Conservation (phyloP, 192 early-diverging fungal genomes). For the Coemansia sp. region DNA sequence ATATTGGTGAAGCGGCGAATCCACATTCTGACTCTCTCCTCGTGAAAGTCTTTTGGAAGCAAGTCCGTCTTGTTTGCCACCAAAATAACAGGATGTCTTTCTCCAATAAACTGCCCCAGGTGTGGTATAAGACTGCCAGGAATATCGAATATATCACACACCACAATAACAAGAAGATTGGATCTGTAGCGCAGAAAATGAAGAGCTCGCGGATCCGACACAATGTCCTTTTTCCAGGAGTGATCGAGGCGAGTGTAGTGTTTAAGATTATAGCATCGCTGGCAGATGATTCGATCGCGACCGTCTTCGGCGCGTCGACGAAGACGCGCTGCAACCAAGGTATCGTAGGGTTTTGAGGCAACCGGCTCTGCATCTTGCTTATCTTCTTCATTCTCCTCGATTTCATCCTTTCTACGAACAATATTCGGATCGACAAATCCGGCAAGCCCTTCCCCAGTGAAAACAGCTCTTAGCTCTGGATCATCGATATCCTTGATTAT, state of each 20-base stretch:
- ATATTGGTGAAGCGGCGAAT: constrained; percentile 52
- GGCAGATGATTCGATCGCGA: constrained; percentile 58
- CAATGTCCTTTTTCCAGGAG: constrained; percentile 56
- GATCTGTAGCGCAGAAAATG: constrained; percentile 59
- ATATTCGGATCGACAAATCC: constrained; percentile 30
- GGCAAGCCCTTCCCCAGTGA: constrained; percentile 27
- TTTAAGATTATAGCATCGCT: constrained; percentile 66
- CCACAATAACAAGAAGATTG: constrained; percentile 57
- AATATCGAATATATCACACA: constrained; percentile 71
- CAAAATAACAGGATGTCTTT: constrained; percentile 58
- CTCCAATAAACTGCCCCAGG: constrained; percentile 57
- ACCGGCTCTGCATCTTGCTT: neutral
- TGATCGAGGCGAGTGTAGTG: constrained; percentile 56
- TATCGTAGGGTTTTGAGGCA: constrained; percentile 13
- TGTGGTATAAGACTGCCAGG: constrained; percentile 61
- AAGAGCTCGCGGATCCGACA: constrained; percentile 55
- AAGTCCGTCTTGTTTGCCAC: constrained; percentile 76
- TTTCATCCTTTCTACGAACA: neutral
- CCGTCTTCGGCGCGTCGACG: constrained; percentile 47
- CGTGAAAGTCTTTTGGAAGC: constrained; percentile 59
- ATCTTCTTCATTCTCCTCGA: neutral
- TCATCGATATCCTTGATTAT: constrained; percentile 48
- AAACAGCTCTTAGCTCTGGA: constrained; percentile 27
- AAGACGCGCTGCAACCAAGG: constrained; percentile 20
- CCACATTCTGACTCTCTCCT: constrained; percentile 59